A percentile compares a stretch with the other conserved stretches of the same genome.
phyloP scores from a whole-genome alignment of 352 stramenopile genomes.

The Phytophthora lateralis region DNA sequence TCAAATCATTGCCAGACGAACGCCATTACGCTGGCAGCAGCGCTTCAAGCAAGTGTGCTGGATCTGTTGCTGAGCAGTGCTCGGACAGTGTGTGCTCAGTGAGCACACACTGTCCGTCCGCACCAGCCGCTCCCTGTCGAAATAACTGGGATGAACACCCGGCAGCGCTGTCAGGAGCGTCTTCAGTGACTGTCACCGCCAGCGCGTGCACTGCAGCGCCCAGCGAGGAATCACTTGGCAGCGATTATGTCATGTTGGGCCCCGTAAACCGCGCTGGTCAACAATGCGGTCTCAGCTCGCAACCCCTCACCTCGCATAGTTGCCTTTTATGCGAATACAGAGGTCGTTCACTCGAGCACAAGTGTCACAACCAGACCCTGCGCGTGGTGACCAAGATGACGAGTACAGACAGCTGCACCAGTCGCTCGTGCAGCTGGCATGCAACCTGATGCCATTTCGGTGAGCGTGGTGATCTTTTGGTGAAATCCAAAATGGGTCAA shows the following conservation, averaged over 20 bases:
- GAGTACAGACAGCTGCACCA: not conserved
- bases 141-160: conserved; percentile 2
- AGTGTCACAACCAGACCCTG: not conserved
- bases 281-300: conserved; percentile 6
- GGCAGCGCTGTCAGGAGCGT: not conserved
- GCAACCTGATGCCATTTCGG: not conserved
- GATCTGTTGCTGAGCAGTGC: conserved; percentile 2
- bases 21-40: too few relatives aligned
- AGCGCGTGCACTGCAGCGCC: not conserved
- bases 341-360: not conserved
- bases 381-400: conserved; percentile 13
- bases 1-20: conserved; percentile 1
- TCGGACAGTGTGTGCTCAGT: too few relatives aligned
- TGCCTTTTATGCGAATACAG: conserved; percentile 17
- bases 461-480: not conserved
- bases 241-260: too few relatives aligned
- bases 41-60: conserved; percentile 12
- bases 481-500: conserved; percentile 11
- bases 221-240: too few relatives aligned
- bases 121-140: not conserved
- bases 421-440: not conserved
- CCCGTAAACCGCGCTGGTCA: conserved; percentile 17
- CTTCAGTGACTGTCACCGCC: not conserved
- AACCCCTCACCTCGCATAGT: conserved; percentile 9
- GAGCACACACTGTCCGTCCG: not conserved